Evolutionary conservation across 495 filamentous ascomycete genomes (phyloP), one percentile per base, ranked within the genome.

Genomic region (Cairneyella variabilis): DNA sequence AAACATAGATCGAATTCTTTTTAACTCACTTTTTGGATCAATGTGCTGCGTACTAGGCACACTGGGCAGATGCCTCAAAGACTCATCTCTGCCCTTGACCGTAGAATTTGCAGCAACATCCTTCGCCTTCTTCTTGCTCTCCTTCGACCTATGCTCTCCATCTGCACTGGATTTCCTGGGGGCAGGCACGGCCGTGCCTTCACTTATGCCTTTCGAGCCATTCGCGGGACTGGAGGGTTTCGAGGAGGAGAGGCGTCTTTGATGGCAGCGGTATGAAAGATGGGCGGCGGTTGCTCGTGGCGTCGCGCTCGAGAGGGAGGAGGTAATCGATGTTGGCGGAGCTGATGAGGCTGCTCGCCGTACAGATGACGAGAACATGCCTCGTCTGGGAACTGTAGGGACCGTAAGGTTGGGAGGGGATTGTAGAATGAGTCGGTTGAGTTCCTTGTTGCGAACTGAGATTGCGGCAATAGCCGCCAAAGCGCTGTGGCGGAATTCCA

Each of bases 41-140:
- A 90, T 74, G 70, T 91, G 82, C 61, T 88, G 83, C 37, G 90
- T 95, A 57, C 85, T 88, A 42, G 89, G 90, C 30, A 95, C 90
- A 65, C 86, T 90, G 23, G 89, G 89, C 26, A 91, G 77, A 54
- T 80, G 82, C 38, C 77, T 72, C 57, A 76, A 71, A 16, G 70
- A 69, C 45, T 73, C 65, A 54, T 69, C 58, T 56, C 53, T 58
- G 3, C 44, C 58, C 48, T 64, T 66, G 23, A 48, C 53, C 2
- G 45, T 63, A 18, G 39, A 53, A 22, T 56, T 48, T 27, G 48
- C 51, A 9, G 64, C 51, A 26, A 41, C 51, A 50, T 60, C 54
- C 59, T 72, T 74, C 25, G 69, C 68, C 38, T 73, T 74, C 52
- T 64, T 62, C 16, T 41, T 57, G 42, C 53, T 56, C 11, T 51